Evolutionary conservation across 371 early-diverging fungal species (phyloP), one percentile per base, ranked within the genome.

Genomic region (Polyrhizophydium stewartii): DNA sequence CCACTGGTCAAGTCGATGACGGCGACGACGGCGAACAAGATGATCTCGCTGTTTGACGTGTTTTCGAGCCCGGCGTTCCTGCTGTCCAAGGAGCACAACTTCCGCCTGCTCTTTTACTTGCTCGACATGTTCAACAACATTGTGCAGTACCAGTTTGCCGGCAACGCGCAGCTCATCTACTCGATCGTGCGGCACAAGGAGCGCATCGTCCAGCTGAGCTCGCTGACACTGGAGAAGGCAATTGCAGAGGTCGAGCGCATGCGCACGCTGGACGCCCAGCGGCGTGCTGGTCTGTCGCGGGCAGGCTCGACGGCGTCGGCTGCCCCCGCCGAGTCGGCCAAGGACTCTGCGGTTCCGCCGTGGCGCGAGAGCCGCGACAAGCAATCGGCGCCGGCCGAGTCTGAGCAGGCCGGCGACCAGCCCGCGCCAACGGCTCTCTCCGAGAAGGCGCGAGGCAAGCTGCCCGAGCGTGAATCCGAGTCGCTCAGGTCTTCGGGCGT

Each of bases 21-120:
- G 31, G 81, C 85, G 6, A 77, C 87, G 1, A 83, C 95, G 0
- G 71, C 88, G 2, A 85, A 82, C 59, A 88, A 90, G 62, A 75
- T 94, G 5, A 63, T 91, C n/a, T 74, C 78, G 21, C 72, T 94
- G 28, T 90, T 92, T 61, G 74, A 72, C 22, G 84, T 87, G 28
- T 89, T 91, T 67, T 79, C 90, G n/a, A 85, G 87, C 28, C 88
- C 93, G 2, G 83, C 83, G 5, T 91, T 91, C 60, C 69, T 94
- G 43, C 72, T 92, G n/a, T 81, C 89, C 0, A 88, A 87, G 49
- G 89, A 91, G 60, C 61, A 74, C 56, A 89, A 93, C 60, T 87
- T 91, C 63, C 82, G 83, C 27, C 73, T 87, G 30, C 77, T 88
- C 17, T 85, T 81, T 0, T 89, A 87, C 61, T 61, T 92, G 38